phyloP scores from a whole-genome alignment of 345 rosid species.

The Eucalyptus regnans region DNA sequence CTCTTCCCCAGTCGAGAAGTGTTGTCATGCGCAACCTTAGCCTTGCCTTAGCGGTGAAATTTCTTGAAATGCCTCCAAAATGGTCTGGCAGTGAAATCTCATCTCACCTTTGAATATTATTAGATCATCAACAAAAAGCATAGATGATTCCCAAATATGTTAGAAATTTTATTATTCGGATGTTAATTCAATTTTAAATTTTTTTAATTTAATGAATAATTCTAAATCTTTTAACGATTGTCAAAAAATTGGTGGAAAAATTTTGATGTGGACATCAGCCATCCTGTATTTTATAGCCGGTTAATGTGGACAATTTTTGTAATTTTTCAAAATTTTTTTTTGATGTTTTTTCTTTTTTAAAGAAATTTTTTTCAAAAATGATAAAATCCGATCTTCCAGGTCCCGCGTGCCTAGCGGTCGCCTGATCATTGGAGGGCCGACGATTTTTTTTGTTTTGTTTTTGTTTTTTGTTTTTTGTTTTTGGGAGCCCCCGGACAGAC shows the following conservation, averaged over 20 bases:
- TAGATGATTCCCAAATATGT: neutral
- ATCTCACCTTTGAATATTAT: neutral
- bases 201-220: neutral
- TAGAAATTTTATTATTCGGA: neutral
- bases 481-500: neutral
- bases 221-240: neutral
- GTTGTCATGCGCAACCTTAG: too few relatives aligned
- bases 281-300: fast-evolving
- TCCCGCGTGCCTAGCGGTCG: neutral
- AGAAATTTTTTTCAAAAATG: fast-evolving
- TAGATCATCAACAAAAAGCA: neutral
- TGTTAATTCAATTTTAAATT: neutral
- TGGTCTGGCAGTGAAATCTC: neutral
- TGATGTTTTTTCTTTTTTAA: too few relatives aligned
- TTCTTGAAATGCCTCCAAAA: neutral
- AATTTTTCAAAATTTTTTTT: too few relatives aligned
- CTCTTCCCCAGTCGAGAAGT: too few relatives aligned
- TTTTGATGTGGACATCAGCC: fast-evolving
- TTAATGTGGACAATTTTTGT: fast-evolving
- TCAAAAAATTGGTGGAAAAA: too few relatives aligned
- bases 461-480: too few relatives aligned
- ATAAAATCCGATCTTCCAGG: neutral
- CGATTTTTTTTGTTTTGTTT: neutral
- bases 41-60: neutral
- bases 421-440: neutral